Conservation (phyloP, 352 stramenopile species). For the Pythium brachiatum region DNA sequence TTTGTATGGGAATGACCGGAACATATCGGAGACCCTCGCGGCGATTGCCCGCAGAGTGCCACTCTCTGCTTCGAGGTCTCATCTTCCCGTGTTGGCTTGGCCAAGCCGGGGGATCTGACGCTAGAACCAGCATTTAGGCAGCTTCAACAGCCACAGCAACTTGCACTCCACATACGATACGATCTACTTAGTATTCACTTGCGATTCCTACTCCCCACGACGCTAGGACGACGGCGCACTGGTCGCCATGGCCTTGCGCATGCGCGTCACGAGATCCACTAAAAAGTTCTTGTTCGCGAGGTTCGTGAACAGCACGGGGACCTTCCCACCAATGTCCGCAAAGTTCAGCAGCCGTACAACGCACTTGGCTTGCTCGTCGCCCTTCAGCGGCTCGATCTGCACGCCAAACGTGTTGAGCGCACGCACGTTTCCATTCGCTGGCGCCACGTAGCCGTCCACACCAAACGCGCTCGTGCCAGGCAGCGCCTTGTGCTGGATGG, state of each 20-base stretch:
- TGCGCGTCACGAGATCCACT: constrained; percentile 22
- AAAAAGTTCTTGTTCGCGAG: constrained; percentile 23
- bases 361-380: constrained; percentile 6
- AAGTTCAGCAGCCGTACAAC: constrained; percentile 21
- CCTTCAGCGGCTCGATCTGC: constrained; percentile 13
- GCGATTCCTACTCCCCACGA: too few relatives aligned
- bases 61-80: not conserved
- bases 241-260: constrained; percentile 26
- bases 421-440: constrained; percentile 10
- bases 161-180: too few relatives aligned
- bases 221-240: too few relatives aligned
- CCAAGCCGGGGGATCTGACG: too few relatives aligned
- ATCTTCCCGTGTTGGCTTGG: not conserved
- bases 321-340: constrained; percentile 13
- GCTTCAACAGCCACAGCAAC: too few relatives aligned
- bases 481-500: constrained; percentile 10
- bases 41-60: not conserved
- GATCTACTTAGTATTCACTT: too few relatives aligned
- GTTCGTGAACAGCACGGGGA: constrained; percentile 18
- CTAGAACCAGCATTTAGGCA: too few relatives aligned
- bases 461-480: constrained; percentile 14
- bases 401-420: constrained; percentile 23
- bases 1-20: too few relatives aligned
- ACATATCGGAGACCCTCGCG: not conserved
- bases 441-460: not conserved